A percentile compares a stretch with the other conserved stretches of the same genome.
These are phyloP conservation scores for Stenocarpella maydis DNA, from an alignment of 2,329 filamentous ascomycete genomes.

Conservation along the genomic window DNA sequence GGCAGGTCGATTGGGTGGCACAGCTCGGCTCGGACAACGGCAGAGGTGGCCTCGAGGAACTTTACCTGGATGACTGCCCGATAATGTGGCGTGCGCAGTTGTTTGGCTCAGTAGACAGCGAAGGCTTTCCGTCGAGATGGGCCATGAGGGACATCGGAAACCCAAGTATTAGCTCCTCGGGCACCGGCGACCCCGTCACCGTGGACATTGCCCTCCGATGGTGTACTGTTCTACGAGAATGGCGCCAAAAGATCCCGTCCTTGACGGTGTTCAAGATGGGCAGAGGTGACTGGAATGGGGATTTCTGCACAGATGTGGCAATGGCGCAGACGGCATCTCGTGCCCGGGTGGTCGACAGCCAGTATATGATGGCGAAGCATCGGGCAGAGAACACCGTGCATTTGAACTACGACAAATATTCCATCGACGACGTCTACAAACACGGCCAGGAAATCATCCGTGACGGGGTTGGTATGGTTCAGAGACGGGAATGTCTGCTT, in stretches of 20 bases:
- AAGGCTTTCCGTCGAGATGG: constrained; percentile 13
- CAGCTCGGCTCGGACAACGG: constrained; percentile 43
- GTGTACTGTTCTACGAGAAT: background rate
- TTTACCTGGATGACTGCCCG: constrained; percentile 54
- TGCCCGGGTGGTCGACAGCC: background rate
- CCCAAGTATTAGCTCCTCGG: too few species aligned
- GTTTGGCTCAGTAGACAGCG: background rate
- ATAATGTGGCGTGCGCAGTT: constrained; percentile 40
- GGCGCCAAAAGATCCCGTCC: constrained; percentile 12
- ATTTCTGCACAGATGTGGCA: background rate
- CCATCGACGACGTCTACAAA: background rate
- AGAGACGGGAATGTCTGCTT: constrained; percentile 2
- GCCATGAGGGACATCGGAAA: background rate
- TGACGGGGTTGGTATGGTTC: constrained; percentile 1
- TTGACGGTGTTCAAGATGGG: constrained; percentile 30
- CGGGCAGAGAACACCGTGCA: background rate
- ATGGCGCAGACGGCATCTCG: background rate
- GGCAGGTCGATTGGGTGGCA: constrained; percentile 56
- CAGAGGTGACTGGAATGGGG: constrained; percentile 13
- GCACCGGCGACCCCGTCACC: background rate
- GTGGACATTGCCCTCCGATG: constrained; percentile 20
- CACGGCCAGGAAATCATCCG: background rate
- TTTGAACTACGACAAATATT: constrained; percentile 24
- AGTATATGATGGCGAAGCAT: background rate
- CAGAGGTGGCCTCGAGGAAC: constrained; percentile 46